Percentiles rank a stretch among this genome's conserved stretches.
These are phyloP conservation scores for Trichosporon ovoides DNA, from an alignment of 1,284 basidiomycete genomes.

Conservation along the genomic window DNA sequence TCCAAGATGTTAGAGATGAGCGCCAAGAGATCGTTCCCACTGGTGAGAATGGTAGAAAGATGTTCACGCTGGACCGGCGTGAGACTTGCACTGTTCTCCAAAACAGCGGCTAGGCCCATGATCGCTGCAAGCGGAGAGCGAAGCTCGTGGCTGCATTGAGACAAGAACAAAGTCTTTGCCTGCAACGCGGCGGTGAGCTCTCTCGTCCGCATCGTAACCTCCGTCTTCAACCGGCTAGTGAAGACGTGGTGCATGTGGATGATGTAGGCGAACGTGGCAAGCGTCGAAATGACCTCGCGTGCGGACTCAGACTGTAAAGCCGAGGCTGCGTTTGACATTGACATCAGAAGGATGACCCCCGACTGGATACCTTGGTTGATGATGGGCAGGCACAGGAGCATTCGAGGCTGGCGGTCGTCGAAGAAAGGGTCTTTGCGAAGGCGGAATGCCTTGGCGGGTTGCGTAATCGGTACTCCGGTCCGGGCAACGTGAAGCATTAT, in stretches of 20 bases:
- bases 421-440: slow-evolving; percentile 34
- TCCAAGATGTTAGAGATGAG: slow-evolving; percentile 52
- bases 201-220: slow-evolving; percentile 32
- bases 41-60: slow-evolving; percentile 48
- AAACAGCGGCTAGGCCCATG: slow-evolving; percentile 46
- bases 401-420: slow-evolving; percentile 24
- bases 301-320: slow-evolving; percentile 25
- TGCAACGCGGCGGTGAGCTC: slow-evolving; percentile 32
- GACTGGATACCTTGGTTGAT: slow-evolving; percentile 30
- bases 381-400: slow-evolving; percentile 34
- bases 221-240: slow-evolving; percentile 28
- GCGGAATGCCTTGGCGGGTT: slow-evolving; percentile 13
- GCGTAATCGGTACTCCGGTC: slow-evolving; percentile 28
- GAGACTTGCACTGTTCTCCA: slow-evolving; percentile 43
- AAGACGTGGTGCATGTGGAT: slow-evolving; percentile 31
- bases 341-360: slow-evolving; percentile 35
- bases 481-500: slow-evolving; percentile 38
- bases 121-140: slow-evolving; percentile 48
- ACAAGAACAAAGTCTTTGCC: slow-evolving; percentile 38
- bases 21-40: slow-evolving; percentile 50
- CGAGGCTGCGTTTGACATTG: slow-evolving; percentile 21
- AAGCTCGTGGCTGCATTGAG: slow-evolving; percentile 50
- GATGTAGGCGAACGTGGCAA: slow-evolving; percentile 37
- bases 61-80: slow-evolving; percentile 48
- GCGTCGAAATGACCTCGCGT: slow-evolving; percentile 25